A percentile compares a stretch with the other conserved stretches of the same genome.
These are phyloP conservation scores for Pseudogymnoascus sp. DNA, from an alignment of 2,329 filamentous ascomycete species.

Conservation along the genomic window DNA sequence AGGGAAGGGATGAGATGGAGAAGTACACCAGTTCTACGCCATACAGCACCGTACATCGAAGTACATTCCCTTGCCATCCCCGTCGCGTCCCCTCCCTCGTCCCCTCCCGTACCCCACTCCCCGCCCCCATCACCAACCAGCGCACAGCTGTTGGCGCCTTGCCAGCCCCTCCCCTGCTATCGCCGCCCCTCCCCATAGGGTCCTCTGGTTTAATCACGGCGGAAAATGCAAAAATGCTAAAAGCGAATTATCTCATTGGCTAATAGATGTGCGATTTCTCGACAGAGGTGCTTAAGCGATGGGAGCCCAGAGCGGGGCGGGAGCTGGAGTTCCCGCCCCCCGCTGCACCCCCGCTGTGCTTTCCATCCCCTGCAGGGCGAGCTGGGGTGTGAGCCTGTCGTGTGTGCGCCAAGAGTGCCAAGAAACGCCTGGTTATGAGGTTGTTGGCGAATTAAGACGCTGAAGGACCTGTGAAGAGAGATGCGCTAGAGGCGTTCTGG, in stretches of 20 bases:
- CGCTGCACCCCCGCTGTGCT: neutral
- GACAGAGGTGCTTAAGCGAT: neutral
- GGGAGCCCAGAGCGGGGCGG: neutral
- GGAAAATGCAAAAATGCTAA: constrained; percentile 5
- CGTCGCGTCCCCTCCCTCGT: neutral
- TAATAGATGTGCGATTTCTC: neutral
- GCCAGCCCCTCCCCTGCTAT: neutral
- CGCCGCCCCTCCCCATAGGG: neutral
- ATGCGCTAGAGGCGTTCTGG: neutral
- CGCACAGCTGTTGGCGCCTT: constrained; percentile 3
- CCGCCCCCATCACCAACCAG: neutral
- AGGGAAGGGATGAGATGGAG: neutral
- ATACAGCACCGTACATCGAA: neutral
- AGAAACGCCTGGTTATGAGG: neutral
- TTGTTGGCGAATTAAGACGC: neutral
- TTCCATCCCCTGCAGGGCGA: neutral
- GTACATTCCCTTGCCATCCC: neutral
- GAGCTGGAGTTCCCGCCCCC: neutral
- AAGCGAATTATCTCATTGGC: neutral
- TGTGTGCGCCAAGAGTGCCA: neutral
- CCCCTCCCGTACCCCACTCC: constrained; percentile 6
- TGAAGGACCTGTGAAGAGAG: neutral
- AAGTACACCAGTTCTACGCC: neutral
- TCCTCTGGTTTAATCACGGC: neutral
- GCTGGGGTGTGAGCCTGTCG: constrained; percentile 2